These are phyloP conservation scores for Sugiyamaella marilandica DNA, from an alignment of 805 yeast species.

Conservation along the genomic window DNA sequence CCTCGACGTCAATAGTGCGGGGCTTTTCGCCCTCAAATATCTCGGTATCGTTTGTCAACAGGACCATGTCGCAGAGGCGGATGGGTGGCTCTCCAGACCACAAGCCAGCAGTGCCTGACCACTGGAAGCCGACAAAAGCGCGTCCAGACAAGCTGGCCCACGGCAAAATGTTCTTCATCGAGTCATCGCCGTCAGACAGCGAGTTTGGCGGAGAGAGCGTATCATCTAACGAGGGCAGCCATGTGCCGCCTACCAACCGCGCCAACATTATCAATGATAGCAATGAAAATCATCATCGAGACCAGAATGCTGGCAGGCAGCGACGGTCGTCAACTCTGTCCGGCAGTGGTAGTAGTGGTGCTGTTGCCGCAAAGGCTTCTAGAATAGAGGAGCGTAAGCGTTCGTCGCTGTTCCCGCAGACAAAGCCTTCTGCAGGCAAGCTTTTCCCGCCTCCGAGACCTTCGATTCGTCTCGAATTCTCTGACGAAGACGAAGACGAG, in stretches of 20 bases:
- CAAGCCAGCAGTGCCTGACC: constrained; percentile 3
- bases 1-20: constrained; percentile 33
- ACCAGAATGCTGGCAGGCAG: background rate
- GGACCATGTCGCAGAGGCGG: constrained; percentile 10
- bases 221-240: constrained; percentile 18
- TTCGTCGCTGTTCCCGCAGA: constrained; percentile 3
- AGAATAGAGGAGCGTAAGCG: constrained; percentile 3
- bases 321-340: background rate
- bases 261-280: background rate
- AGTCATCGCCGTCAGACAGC: constrained; percentile 35
- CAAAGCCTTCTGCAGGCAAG: background rate
- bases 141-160: constrained; percentile 25
- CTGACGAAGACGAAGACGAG: background rate
- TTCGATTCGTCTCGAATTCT: background rate
- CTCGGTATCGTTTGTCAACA: constrained; percentile 30
- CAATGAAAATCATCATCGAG: background rate
- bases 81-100: background rate
- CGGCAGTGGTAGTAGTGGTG: background rate
- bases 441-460: background rate
- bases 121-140: constrained; percentile 21
- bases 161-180: constrained; percentile 37
- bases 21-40: constrained; percentile 37
- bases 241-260: background rate
- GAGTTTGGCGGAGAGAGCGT: constrained; percentile 27
- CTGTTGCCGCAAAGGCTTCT: background rate